phyloP scores from a whole-genome alignment of 1,284 basidiomycete species.

The Fistulinella cinereoalba region DNA sequence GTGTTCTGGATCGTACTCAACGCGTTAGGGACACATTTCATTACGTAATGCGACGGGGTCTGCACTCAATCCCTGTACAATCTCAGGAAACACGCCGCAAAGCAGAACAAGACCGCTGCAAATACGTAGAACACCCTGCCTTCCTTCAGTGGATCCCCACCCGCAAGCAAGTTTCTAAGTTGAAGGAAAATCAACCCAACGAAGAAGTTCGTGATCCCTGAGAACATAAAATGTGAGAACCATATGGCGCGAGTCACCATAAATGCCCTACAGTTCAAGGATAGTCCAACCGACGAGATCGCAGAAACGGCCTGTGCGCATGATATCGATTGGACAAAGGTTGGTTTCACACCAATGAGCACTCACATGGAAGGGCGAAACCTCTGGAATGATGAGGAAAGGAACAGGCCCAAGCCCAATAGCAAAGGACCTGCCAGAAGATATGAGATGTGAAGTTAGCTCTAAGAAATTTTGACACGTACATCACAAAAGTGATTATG shows the following conservation, averaged over 20 bases:
- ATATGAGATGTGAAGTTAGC: slow-evolving; percentile 1
- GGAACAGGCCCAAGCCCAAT: slow-evolving; percentile 90
- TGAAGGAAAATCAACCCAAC: slow-evolving; percentile 84
- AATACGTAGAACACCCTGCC: slow-evolving; percentile 85
- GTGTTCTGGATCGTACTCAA: not conserved
- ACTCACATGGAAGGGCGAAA: slow-evolving; percentile 76
- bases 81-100: slow-evolving; percentile 38
- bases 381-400: slow-evolving; percentile 90
- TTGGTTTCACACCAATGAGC: not conserved
- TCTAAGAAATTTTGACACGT: slow-evolving; percentile 28
- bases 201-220: slow-evolving; percentile 81
- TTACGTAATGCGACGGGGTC: slow-evolving; percentile 25
- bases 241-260: not conserved
- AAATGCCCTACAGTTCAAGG: slow-evolving; percentile 68
- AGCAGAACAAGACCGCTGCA: slow-evolving; percentile 45
- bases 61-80: slow-evolving; percentile 36
- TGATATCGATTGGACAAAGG: not conserved
- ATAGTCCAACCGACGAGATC: slow-evolving; percentile 79
- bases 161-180: slow-evolving; percentile 69
- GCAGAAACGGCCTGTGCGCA: slow-evolving; percentile 71
- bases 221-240: slow-evolving; percentile 2
- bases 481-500: slow-evolving; percentile 85
- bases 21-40: slow-evolving; percentile 7
- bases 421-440: slow-evolving; percentile 68
- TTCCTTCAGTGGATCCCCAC: slow-evolving; percentile 62